Conservation (phyloP, 331 rosid species). For the Malus hybrid region DNA sequence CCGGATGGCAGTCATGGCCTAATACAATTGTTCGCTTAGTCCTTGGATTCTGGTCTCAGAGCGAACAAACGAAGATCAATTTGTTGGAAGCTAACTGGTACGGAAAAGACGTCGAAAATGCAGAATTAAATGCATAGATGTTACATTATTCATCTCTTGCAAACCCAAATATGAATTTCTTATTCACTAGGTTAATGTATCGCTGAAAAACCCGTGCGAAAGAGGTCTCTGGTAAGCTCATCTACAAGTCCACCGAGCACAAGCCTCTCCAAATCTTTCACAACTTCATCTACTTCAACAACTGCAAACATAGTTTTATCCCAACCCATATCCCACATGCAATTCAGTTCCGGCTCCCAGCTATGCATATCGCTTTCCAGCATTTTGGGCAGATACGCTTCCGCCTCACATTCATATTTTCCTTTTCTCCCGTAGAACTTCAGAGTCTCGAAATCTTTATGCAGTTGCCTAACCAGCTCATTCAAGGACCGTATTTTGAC, state of each 20-base stretch:
- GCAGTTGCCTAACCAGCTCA: constrained; percentile 54
- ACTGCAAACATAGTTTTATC: constrained; percentile 40
- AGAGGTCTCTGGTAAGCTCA: constrained; percentile 53
- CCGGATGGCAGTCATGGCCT: no score
- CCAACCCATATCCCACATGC: constrained; percentile 97
- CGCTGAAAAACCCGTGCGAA: constrained; percentile 9
- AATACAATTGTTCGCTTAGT: no score
- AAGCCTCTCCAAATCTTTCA: constrained; percentile 61
- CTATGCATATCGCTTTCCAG: constrained; percentile 56
- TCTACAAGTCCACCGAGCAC: constrained; percentile 54
- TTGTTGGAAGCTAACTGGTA: no score
- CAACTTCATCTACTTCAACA: constrained; percentile 57
- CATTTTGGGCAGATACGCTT: constrained; percentile 66
- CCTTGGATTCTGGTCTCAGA: no score
- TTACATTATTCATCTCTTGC: no score
- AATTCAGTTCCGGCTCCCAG: constrained; percentile 46
- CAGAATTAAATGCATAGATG: no score
- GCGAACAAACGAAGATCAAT: no score
- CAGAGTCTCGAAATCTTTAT: constrained; percentile 50
- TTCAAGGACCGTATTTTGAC: constrained; percentile 36
- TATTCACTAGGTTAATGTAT: not conserved
- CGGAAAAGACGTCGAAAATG: no score
- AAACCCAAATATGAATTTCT: no score
- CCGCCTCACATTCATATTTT: constrained; percentile 23
- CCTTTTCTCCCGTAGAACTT: constrained; percentile 51